Evolutionary conservation across 2,329 filamentous ascomycete species (phyloP), one percentile per base, ranked within the genome.

Genomic region (Colletotrichum kahawae): DNA sequence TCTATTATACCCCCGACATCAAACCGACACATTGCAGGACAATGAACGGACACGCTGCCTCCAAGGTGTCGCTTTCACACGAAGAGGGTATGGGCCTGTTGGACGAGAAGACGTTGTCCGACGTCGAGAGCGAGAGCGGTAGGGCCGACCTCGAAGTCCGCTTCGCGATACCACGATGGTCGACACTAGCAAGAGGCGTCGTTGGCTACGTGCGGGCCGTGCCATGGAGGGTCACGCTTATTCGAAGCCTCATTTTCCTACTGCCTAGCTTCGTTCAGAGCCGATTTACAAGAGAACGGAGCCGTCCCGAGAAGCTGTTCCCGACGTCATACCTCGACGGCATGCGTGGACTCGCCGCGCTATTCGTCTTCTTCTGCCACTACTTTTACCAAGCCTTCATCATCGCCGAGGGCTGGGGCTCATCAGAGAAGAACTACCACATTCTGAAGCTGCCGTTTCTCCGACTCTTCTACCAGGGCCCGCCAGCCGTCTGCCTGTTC

Each of bases 291-390:
- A 82, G 85, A 51, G 85, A 87, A 68, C 82, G 84, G 64, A 82
- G 83, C 65, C 83, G 83, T n/a, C 80, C 83, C 6, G 81, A 85
- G 29, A 85, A 84, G 63, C 82, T 88, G n/a, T 81, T 85, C 43
- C 89, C 90, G 18, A 91, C 90, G 10, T 86, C 90, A 9, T 91
- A 91, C 78, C 88, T 91, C 62, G 90, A 91, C 78, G 90, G 90
- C 75, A 88, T 91, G 84, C 87, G 90, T 76, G 90, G 90, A 16
- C 80, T 91, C 14, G 90, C 89, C 51, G 89, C 89, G 7, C 84
- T 91, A 36, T 85, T 89, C 74, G 90, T 91, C 76, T 89, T 88
- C 80, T 88, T 90, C 80, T 91, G 89, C 77, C 90, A 91, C 81
- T 90, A 88, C 79, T 86, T 85, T 66, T 91, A 90, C 80, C 88